These are phyloP conservation scores for Fusarium sp. DNA, from an alignment of 2,329 filamentous ascomycete genomes.

Conservation along the genomic window DNA sequence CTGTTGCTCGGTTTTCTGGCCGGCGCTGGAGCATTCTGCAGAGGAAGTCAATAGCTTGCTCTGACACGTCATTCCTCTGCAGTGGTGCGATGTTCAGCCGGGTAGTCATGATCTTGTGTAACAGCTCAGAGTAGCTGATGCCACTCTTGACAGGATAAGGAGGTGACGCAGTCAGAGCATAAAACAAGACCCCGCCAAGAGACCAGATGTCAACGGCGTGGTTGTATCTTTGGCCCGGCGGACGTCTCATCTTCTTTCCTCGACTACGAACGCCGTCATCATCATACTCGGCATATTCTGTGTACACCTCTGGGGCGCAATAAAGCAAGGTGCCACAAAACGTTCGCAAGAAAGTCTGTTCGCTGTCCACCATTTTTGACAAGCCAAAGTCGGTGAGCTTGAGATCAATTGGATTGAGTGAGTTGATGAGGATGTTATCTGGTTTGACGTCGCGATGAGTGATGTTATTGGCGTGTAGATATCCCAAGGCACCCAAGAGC, in stretches of 20 bases:
- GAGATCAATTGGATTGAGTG: slow-evolving; percentile 77
- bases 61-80: slow-evolving; percentile 67
- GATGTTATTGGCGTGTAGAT: slow-evolving; percentile 88
- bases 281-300: slow-evolving; percentile 75
- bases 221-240: slow-evolving; percentile 76
- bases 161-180: slow-evolving; percentile 80
- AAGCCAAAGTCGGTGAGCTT: slow-evolving; percentile 97
- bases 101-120: slow-evolving; percentile 87
- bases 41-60: slow-evolving; percentile 78
- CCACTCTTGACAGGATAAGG: slow-evolving; percentile 85
- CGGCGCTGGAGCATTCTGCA: slow-evolving; percentile 83
- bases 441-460: slow-evolving; percentile 99
- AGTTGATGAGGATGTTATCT: slow-evolving; percentile 92
- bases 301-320: slow-evolving; percentile 96
- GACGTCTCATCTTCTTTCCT: slow-evolving; percentile 72
- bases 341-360: slow-evolving; percentile 92
- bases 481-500: slow-evolving; percentile 83
- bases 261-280: slow-evolving; percentile 73
- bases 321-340: slow-evolving; percentile 97
- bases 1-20: slow-evolving; percentile 80
- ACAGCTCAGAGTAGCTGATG: slow-evolving; percentile 80
- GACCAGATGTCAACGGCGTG: slow-evolving; percentile 98
- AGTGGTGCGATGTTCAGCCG: slow-evolving; percentile 76
- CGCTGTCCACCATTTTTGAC: slow-evolving; percentile 91
- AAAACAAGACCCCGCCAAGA: slow-evolving; percentile 91